phyloP scores from a whole-genome alignment of 2,329 filamentous ascomycete genomes.

The Hirsutella thompsonii region DNA sequence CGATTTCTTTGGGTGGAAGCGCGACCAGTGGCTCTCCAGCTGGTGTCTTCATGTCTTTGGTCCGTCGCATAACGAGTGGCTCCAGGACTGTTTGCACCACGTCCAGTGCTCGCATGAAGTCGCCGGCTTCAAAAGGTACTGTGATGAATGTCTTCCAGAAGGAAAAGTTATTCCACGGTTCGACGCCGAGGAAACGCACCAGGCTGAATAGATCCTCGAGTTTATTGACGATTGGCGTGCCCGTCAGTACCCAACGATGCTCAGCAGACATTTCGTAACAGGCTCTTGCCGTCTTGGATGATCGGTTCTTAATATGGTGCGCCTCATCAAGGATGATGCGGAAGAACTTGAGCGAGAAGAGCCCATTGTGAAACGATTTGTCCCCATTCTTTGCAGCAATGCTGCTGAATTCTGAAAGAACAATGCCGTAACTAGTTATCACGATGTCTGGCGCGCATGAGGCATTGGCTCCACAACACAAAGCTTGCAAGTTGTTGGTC shows the following conservation, averaged over 20 bases:
- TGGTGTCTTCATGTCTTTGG: constrained; percentile 97
- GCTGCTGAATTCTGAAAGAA: constrained; percentile 74
- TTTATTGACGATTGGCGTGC: constrained; percentile 92
- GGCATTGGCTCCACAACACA: constrained; percentile 66
- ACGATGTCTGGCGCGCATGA: constrained; percentile 73
- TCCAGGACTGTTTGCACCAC: constrained; percentile 96
- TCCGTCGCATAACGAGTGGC: constrained; percentile 85
- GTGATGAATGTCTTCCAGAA: constrained; percentile 99
- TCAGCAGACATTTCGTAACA: constrained; percentile 80
- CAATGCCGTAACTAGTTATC: constrained; percentile 87
- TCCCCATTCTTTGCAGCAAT: constrained; percentile 55
- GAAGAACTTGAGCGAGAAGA: constrained; percentile 92
- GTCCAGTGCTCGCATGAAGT: constrained; percentile 85
- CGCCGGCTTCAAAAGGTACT: constrained; percentile 87
- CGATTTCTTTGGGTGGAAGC: constrained; percentile 65
- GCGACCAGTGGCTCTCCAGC: constrained; percentile 64
- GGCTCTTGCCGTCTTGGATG: constrained; percentile 87
- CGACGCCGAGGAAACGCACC: constrained; percentile 82
- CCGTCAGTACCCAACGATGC: constrained; percentile 88
- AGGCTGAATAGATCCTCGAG: constrained; percentile 91
- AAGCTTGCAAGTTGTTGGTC: constrained; percentile 57
- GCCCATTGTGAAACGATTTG: constrained; percentile 50
- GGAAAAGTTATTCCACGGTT: constrained; percentile 97
- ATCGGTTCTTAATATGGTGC: constrained; percentile 80
- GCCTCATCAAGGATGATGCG: constrained; percentile 91